Base-by-base conservation (phyloP, 1,284 basidiomycete species). In the Rhodofomes roseus region DNA sequence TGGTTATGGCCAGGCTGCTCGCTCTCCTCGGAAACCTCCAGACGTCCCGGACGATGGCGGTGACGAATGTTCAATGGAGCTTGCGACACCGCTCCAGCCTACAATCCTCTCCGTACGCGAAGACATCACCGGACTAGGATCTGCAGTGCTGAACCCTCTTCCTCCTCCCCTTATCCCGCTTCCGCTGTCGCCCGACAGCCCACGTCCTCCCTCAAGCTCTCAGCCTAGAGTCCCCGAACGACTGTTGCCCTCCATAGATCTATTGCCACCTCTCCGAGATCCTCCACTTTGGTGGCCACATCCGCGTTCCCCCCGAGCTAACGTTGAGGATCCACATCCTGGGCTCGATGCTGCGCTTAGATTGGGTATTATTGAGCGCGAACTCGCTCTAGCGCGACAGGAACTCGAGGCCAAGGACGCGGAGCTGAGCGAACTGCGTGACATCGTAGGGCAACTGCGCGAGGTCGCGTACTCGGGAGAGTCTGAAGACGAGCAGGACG, bases 81-180 rank as follows among this genome's bases (percentile, higher is more conserved):
- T 86, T 11, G 81, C 77, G 4, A 84, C 84, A 1, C 84, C 85
- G 1, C 68, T 86, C 11, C 66, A 77, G n/a, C 79, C 79, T 9
- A 78, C 70, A 0, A 65, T 72, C 9, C 46, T 71, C n/a, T 67
- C 67, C 18, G 62, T 74, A 12, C 61, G 62, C 2, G 63, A 62
- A 9, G 55, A 62, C 12, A 29, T 59, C 41, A 20, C 48, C 54
- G 41, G 43, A 22, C 54, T 41, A 23, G 22, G 18, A 16, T 46
- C 9, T 6, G 34, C 16, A 9, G 34, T 56, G 6, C 43, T n/a
- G n/a, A 20, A 25, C 8, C 31, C 36, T 34, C 31, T 58, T 16
- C 57, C 64, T 37, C 63, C 63, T 1, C 51, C 56, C 9, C 50
- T 59, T 37, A 41, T 68, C 0, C 67, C 69, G 1, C 60, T 68